Percentiles rank a stretch among this genome's conserved stretches.
Evolutionary conservation across 1,139 yeast species (phyloP).

Genomic region (Geotrichum aggregatum): DNA sequence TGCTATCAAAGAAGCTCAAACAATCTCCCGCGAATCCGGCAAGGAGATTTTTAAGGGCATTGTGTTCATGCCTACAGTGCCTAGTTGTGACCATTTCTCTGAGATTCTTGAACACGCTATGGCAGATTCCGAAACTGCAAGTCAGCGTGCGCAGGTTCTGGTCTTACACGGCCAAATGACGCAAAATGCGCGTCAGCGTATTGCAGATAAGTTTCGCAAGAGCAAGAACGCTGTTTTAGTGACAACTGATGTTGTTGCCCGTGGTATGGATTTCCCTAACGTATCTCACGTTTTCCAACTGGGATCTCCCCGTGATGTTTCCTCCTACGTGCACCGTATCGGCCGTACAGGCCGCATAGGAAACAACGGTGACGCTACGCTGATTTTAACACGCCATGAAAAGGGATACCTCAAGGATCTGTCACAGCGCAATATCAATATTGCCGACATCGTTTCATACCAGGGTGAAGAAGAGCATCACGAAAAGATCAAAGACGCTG

Average conservation of each 20-base stretch:
- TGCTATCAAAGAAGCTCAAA: slow-evolving; percentile 30
- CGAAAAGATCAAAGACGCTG: slow-evolving; percentile 14
- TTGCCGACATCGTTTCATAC: slow-evolving; percentile 21
- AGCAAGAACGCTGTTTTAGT: slow-evolving; percentile 56
- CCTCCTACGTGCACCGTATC: slow-evolving; percentile 84
- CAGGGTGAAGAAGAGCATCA: slow-evolving; percentile 13
- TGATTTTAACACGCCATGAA: slow-evolving; percentile 33
- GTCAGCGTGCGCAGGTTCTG: slow-evolving; percentile 22
- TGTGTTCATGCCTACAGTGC: slow-evolving; percentile 76
- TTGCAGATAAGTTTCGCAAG: slow-evolving; percentile 54
- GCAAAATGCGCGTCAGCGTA: slow-evolving; percentile 59
- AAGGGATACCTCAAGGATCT: slow-evolving; percentile 27
- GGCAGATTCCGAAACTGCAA: slow-evolving; percentile 16
- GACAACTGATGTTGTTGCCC: slow-evolving; percentile 91
- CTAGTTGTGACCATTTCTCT: slow-evolving; percentile 56
- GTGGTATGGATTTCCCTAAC: slow-evolving; percentile 91
- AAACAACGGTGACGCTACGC: slow-evolving; percentile 52
- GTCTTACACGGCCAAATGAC: slow-evolving; percentile 67
- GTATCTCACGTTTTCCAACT: slow-evolving; percentile 79
- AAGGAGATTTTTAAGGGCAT: slow-evolving; percentile 61
- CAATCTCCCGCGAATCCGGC: slow-evolving; percentile 24
- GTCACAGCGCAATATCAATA: slow-evolving; percentile 25
- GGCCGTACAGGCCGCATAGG: slow-evolving; percentile 98
- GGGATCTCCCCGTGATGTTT: slow-evolving; percentile 66
- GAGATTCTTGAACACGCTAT: slow-evolving; percentile 34